Conservation (phyloP, 73 alveolate species). For the Tetrahymena thermophila region DNA sequence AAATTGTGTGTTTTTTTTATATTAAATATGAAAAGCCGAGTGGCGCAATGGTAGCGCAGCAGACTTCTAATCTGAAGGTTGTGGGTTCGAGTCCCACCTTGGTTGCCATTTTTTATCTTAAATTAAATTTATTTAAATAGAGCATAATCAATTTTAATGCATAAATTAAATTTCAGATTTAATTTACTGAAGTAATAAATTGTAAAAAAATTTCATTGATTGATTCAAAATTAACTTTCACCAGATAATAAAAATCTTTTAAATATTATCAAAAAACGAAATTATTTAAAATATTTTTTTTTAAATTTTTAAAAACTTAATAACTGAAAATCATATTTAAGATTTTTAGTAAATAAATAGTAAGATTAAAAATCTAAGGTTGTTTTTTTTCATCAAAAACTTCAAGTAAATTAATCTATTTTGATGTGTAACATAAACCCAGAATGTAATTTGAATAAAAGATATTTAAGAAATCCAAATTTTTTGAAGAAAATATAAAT, state of each 20-base stretch:
- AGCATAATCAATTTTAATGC: too few relatives aligned
- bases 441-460: background rate
- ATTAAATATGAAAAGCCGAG: background rate
- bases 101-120: background rate
- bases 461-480: too few relatives aligned
- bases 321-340: too few relatives aligned
- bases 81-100: conserved; percentile 7
- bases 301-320: too few relatives aligned
- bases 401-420: background rate
- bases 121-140: background rate
- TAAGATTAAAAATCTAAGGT: too few relatives aligned
- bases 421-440: background rate
- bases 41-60: conserved; percentile 8
- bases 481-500: too few relatives aligned
- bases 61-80: conserved; percentile 2
- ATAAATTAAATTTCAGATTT: background rate
- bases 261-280: too few relatives aligned
- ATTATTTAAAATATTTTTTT: too few relatives aligned
- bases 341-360: too few relatives aligned
- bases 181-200: background rate
- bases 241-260: too few relatives aligned
- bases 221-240: too few relatives aligned
- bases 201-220: background rate
- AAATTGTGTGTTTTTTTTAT: background rate
- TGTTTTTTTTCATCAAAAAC: too few relatives aligned